These are phyloP conservation scores for Teratosphaeriaceae sp. DNA, from an alignment of 2,329 filamentous ascomycete genomes.

Conservation along the genomic window DNA sequence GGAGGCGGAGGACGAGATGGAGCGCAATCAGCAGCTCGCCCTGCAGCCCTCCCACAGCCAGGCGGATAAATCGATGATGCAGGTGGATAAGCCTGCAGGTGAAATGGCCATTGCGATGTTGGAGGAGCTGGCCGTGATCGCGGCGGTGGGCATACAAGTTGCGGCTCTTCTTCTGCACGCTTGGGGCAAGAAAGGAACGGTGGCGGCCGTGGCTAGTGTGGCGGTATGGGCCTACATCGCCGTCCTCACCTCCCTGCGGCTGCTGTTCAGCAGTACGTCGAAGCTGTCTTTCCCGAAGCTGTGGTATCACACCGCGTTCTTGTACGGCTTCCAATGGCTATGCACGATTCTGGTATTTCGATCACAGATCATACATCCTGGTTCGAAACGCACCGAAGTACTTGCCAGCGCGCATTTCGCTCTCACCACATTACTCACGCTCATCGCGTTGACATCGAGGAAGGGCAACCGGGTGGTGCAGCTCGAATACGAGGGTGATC, in stretches of 20 bases:
- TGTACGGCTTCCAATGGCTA: constrained; percentile 80
- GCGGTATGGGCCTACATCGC: constrained; percentile 76
- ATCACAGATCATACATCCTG: constrained; percentile 73
- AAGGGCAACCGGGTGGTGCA: constrained; percentile 88
- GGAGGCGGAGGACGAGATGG: constrained; percentile 46
- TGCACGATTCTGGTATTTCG: constrained; percentile 72
- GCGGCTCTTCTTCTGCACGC: constrained; percentile 55
- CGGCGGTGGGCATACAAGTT: constrained; percentile 63
- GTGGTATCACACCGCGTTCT: constrained; percentile 86
- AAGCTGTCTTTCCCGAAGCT: constrained; percentile 63
- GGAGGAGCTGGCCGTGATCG: constrained; percentile 69
- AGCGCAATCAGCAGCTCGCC: constrained; percentile 51
- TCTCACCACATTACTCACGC: constrained; percentile 65
- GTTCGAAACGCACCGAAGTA: constrained; percentile 54
- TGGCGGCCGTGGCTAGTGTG: constrained; percentile 61
- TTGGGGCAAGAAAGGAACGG: constrained; percentile 48
- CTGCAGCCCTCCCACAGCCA: constrained; percentile 49
- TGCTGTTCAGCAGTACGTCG: constrained; percentile 55
- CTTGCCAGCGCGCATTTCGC: constrained; percentile 69
- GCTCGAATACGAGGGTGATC: constrained; percentile 79
- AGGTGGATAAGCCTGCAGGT: constrained; percentile 68
- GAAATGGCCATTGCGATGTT: constrained; percentile 63
- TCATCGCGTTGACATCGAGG: constrained; percentile 72
- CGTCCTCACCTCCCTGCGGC: constrained; percentile 62
- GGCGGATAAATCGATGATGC: constrained; percentile 49